Conservation (phyloP, 495 filamentous ascomycete species). For the Talaromyces adpressus region DNA sequence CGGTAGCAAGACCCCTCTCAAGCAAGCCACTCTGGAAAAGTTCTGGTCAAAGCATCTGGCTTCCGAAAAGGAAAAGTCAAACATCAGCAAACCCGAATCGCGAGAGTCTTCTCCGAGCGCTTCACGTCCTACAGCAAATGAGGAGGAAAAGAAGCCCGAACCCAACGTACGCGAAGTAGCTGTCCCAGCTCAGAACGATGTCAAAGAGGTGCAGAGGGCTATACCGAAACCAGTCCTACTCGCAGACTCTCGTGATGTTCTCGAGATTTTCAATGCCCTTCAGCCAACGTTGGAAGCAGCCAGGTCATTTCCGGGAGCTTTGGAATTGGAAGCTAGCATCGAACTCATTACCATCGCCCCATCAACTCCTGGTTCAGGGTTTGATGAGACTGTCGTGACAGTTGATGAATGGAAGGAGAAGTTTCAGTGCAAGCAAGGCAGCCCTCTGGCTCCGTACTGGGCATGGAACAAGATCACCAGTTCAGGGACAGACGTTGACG, state of each 20-base stretch:
- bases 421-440: conserved; percentile 16
- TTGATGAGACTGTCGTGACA: conserved; percentile 7
- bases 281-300: conserved; percentile 20
- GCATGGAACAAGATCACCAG: conserved; percentile 29
- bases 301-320: conserved; percentile 19
- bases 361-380: conserved; percentile 12
- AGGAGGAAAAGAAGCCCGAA: neutral
- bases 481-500: conserved; percentile 28
- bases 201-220: neutral
- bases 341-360: conserved; percentile 19
- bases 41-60: conserved; percentile 13
- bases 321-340: conserved; percentile 30
- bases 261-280: conserved; percentile 16
- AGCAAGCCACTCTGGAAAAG: conserved; percentile 23
- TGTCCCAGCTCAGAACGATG: neutral
- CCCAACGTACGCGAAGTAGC: too few relatives aligned
- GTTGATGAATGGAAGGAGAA: conserved; percentile 19
- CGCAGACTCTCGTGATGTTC: conserved; percentile 4
- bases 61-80: neutral
- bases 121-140: neutral
- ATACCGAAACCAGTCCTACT: neutral
- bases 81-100: neutral
- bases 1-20: conserved; percentile 9
- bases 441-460: conserved; percentile 15
- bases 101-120: neutral